These are phyloP conservation scores for Hortaea werneckii DNA, from an alignment of 2,329 filamentous ascomycete genomes.

Conservation along the genomic window DNA sequence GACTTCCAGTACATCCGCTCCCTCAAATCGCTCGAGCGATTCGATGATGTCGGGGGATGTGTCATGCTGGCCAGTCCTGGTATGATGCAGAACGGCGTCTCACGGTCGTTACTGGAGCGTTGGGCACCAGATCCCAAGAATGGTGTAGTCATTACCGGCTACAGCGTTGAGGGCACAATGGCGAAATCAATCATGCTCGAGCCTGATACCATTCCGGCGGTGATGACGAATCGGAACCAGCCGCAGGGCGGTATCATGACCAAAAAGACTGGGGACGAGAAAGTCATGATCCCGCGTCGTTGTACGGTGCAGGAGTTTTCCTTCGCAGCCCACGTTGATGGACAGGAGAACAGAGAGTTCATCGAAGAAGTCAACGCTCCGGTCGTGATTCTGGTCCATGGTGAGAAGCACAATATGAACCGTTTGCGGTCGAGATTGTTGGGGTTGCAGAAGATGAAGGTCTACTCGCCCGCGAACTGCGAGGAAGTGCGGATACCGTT, in stretches of 20 bases:
- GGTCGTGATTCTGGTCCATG: conserved; percentile 93
- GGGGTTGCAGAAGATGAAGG: conserved; percentile 82
- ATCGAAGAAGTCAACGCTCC: conserved; percentile 89
- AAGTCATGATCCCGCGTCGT: conserved; percentile 79
- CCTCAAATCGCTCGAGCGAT: conserved; percentile 84
- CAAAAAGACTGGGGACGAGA: conserved; percentile 55
- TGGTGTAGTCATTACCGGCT: conserved; percentile 96
- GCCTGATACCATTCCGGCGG: conserved; percentile 85
- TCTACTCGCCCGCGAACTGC: conserved; percentile 88
- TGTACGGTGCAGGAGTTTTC: conserved; percentile 92
- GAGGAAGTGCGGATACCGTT: conserved; percentile 93
- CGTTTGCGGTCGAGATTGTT: conserved; percentile 88
- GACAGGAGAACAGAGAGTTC: conserved; percentile 89
- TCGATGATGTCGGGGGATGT: conserved; percentile 89
- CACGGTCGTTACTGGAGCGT: conserved; percentile 79
- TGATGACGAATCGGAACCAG: conserved; percentile 54
- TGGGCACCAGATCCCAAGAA: conserved; percentile 97
- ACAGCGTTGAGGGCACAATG: conserved; percentile 98
- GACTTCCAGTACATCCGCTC: conserved; percentile 92
- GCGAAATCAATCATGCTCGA: conserved; percentile 91
- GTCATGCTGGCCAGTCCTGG: conserved; percentile 96
- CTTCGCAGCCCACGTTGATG: conserved; percentile 94
- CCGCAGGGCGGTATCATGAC: conserved; percentile 12
- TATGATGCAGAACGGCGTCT: conserved; percentile 97
- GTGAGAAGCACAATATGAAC: conserved; percentile 97